Conservation (phyloP, 371 early-diverging fungal species). For the Syncephalastrum contaminatum region DNA sequence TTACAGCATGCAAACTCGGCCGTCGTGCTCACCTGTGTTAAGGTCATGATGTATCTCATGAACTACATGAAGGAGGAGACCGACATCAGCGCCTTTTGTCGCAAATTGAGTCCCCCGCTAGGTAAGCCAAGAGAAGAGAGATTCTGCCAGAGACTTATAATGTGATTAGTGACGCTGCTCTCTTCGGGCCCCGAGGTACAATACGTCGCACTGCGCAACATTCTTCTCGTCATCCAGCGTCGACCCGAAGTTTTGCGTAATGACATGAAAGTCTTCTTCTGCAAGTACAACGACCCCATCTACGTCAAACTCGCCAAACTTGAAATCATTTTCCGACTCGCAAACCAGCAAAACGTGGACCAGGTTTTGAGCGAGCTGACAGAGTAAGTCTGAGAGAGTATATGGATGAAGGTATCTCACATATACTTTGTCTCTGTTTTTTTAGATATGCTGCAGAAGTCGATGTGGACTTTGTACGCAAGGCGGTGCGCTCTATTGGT, state of each 20-base stretch:
- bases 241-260: slow-evolving; percentile 85
- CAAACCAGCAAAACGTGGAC: slow-evolving; percentile 82
- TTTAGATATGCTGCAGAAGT: slow-evolving; percentile 91
- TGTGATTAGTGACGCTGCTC: slow-evolving; percentile 77
- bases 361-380: slow-evolving; percentile 90
- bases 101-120: slow-evolving; percentile 25
- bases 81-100: slow-evolving; percentile 59
- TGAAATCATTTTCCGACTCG: slow-evolving; percentile 90
- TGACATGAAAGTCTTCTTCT: slow-evolving; percentile 95
- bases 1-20: slow-evolving; percentile 97
- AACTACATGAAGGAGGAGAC: slow-evolving; percentile 81
- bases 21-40: slow-evolving; percentile 89
- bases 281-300: slow-evolving; percentile 98
- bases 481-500: slow-evolving; percentile 90
- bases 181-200: slow-evolving; percentile 91
- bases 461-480: slow-evolving; percentile 95
- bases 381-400: slow-evolving; percentile 58
- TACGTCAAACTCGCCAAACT: slow-evolving; percentile 97
- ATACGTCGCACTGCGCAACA: slow-evolving; percentile 95
- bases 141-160: background rate
- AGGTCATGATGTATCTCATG: slow-evolving; percentile 89
- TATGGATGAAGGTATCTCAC: background rate
- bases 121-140: slow-evolving; percentile 7
- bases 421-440: background rate
- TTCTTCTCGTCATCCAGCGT: slow-evolving; percentile 91